Conservation (phyloP, 805 yeast genomes). For the Pichia paraexigua region DNA sequence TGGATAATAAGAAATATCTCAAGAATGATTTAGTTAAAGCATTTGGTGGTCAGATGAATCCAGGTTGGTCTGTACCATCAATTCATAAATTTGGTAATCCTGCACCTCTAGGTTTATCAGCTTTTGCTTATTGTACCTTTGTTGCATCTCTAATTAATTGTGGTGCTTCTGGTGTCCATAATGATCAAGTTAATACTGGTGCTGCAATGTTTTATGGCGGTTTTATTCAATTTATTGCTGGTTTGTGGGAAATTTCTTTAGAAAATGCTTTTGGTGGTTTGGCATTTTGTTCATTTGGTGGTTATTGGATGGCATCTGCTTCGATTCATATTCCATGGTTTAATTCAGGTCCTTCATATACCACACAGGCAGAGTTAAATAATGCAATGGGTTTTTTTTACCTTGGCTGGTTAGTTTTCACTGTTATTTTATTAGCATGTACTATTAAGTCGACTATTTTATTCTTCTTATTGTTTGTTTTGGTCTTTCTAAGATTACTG, state of each 20-base stretch:
- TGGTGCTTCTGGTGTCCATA: slow-evolving; percentile 56
- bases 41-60: slow-evolving; percentile 75
- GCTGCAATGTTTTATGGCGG: slow-evolving; percentile 68
- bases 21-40: slow-evolving; percentile 52
- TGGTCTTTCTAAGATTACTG: slow-evolving; percentile 46
- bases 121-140: slow-evolving; percentile 64
- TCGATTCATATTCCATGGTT: slow-evolving; percentile 52
- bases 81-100: slow-evolving; percentile 49
- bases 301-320: slow-evolving; percentile 70
- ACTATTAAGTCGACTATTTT: slow-evolving; percentile 47
- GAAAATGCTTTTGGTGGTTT: slow-evolving; percentile 73
- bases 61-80: slow-evolving; percentile 40
- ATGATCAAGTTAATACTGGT: slow-evolving; percentile 53
- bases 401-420: slow-evolving; percentile 56
- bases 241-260: slow-evolving; percentile 62
- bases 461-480: slow-evolving; percentile 43
- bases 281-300: slow-evolving; percentile 53
- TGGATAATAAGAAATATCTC: slow-evolving; percentile 64
- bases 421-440: slow-evolving; percentile 46
- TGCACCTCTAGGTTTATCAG: slow-evolving; percentile 65
- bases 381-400: slow-evolving; percentile 51
- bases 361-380: slow-evolving; percentile 33
- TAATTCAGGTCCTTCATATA: slow-evolving; percentile 43
- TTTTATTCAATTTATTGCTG: slow-evolving; percentile 59
- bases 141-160: slow-evolving; percentile 55